phyloP scores from a whole-genome alignment of 2,329 filamentous ascomycete species.

The Diaporthe sp. region DNA sequence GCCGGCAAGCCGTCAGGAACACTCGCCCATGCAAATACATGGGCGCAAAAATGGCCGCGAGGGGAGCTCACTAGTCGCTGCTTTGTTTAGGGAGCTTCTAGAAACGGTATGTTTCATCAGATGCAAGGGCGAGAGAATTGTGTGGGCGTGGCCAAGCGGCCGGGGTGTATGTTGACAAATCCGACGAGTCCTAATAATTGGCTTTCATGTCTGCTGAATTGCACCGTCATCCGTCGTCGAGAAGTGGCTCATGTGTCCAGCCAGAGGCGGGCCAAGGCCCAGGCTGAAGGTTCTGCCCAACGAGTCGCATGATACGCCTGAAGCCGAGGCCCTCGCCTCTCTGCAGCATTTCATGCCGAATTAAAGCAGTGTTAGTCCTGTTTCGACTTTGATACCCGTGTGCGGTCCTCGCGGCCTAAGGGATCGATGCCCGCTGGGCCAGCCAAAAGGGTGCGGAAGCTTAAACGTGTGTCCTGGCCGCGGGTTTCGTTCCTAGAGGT shows the following conservation, averaged over 20 bases:
- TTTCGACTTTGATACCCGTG: conserved; percentile 21
- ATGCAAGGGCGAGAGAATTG: not conserved
- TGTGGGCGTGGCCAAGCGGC: not conserved
- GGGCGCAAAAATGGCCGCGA: not conserved
- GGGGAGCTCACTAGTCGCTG: not conserved
- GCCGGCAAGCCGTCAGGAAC: not conserved
- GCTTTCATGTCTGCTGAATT: not conserved
- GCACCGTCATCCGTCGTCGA: not conserved
- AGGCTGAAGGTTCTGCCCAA: conserved; percentile 31
- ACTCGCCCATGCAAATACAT: not conserved
- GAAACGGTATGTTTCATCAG: conserved; percentile 22
- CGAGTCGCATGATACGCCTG: conserved; percentile 10
- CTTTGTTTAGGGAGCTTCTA: conserved; percentile 1
- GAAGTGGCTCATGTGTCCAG: not conserved
- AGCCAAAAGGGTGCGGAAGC: not conserved
- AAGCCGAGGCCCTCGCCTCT: conserved; percentile 28
- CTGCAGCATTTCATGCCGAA: conserved; percentile 35
- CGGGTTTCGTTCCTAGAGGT: conserved; percentile 31
- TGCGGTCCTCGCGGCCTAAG: conserved; percentile 2
- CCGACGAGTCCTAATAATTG: not conserved
- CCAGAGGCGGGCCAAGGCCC: conserved; percentile 16
- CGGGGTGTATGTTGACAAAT: conserved; percentile 4
- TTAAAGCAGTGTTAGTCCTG: conserved; percentile 22
- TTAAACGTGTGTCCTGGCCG: conserved; percentile 25
- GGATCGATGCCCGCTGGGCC: conserved; percentile 5